Evolutionary conservation across 495 filamentous ascomycete genomes (phyloP).

Genomic region (Neurospora sp.): DNA sequence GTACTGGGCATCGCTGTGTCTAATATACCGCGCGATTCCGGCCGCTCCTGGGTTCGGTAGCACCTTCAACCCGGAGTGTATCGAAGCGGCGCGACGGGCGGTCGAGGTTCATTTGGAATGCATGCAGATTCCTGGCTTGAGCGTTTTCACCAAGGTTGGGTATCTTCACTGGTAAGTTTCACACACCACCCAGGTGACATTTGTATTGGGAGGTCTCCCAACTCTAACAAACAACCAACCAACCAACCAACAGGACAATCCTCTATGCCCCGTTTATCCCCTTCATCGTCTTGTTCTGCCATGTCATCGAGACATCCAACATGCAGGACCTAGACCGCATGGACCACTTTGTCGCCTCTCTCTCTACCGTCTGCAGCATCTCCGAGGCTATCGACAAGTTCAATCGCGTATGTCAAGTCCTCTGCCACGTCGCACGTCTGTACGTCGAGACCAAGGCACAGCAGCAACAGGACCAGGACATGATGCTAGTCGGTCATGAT

Average conservation of each 20-base stretch:
- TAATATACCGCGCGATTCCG: conserved; percentile 56
- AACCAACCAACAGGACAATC: conserved; percentile 44
- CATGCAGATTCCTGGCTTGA: conserved; percentile 39
- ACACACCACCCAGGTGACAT: background rate
- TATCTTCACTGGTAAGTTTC: conserved; percentile 52
- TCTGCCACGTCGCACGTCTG: conserved; percentile 49
- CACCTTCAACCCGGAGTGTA: conserved; percentile 49
- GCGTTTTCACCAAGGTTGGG: conserved; percentile 35
- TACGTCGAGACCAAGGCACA: conserved; percentile 51
- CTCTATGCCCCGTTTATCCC: conserved; percentile 58
- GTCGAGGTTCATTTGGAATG: conserved; percentile 44
- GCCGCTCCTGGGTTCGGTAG: conserved; percentile 28
- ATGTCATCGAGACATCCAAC: conserved; percentile 45
- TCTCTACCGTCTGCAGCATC: conserved; percentile 38
- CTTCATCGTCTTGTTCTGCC: conserved; percentile 61
- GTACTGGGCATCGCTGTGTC: conserved; percentile 41
- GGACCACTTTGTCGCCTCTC: conserved; percentile 46
- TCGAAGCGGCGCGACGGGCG: conserved; percentile 46
- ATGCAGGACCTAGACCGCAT: conserved; percentile 41
- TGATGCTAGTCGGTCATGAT: conserved; percentile 44
- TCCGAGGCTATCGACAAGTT: conserved; percentile 50
- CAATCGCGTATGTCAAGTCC: conserved; percentile 49
- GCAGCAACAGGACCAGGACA: conserved; percentile 33
- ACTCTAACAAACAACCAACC: background rate
- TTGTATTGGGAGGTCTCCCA: background rate